phyloP scores from a whole-genome alignment of 169 alveolate genomes.

The Eimeria tenella region DNA sequence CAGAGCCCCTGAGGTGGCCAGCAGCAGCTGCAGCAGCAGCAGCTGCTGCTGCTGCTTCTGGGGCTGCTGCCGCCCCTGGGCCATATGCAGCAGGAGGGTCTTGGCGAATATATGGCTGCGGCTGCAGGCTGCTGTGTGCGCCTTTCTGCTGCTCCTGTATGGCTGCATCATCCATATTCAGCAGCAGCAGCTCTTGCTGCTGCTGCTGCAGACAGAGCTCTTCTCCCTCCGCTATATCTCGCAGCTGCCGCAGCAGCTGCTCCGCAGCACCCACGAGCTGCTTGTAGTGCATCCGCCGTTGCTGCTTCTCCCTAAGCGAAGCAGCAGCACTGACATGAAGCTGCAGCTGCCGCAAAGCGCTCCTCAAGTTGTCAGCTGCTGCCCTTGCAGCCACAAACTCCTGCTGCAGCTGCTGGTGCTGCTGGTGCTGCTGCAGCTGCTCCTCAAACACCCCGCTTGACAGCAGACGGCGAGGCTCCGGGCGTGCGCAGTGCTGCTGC shows the following conservation, averaged over 20 bases:
- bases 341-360: conserved; percentile 26
- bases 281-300: conserved; percentile 10
- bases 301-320: conserved; percentile 46
- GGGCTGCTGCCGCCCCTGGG: neutral
- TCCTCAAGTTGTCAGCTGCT: conserved; percentile 27
- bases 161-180: neutral
- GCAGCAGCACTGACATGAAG: conserved; percentile 68
- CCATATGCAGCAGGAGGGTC: neutral
- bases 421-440: conserved; percentile 47
- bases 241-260: conserved; percentile 36
- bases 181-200: conserved; percentile 21
- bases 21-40: neutral
- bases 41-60: conserved; percentile 24
- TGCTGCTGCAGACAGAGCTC: conserved; percentile 32
- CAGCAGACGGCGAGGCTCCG: neutral
- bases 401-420: conserved; percentile 61
- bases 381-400: conserved; percentile 50
- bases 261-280: conserved; percentile 2
- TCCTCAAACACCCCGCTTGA: neutral
- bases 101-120: neutral
- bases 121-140: neutral
- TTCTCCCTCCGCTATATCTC: conserved; percentile 62
- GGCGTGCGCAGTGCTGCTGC: neutral
- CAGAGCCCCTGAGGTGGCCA: neutral
- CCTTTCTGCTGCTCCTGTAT: neutral